phyloP scores from a whole-genome alignment of 2,329 filamentous ascomycete genomes.

The Neofusicoccum umdonicola region DNA sequence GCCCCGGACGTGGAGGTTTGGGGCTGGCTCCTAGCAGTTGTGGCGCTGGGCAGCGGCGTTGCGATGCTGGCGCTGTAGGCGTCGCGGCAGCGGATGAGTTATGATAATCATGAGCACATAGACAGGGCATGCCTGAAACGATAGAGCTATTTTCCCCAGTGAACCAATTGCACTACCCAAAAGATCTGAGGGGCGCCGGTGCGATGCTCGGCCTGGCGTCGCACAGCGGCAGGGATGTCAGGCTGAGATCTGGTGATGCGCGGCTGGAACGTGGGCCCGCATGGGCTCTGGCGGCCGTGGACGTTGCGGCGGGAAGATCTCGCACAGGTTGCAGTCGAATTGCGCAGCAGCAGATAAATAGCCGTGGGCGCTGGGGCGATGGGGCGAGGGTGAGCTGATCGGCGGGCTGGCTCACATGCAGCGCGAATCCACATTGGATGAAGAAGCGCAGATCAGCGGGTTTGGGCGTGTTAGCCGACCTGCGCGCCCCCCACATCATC shows the following conservation, averaged over 20 bases:
- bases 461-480: slow-evolving; percentile 8
- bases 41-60: slow-evolving; percentile 31
- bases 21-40: slow-evolving; percentile 25
- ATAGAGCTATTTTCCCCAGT: background rate
- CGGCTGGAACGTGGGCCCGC: background rate
- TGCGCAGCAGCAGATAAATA: slow-evolving; percentile 3
- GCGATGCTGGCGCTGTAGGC: slow-evolving; percentile 40
- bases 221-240: slow-evolving; percentile 12
- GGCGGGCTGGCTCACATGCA: background rate
- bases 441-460: slow-evolving; percentile 12
- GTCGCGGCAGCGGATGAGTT: slow-evolving; percentile 10
- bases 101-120: slow-evolving; percentile 11
- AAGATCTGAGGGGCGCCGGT: background rate
- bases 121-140: background rate
- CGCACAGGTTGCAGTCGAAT: background rate
- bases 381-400: slow-evolving; percentile 10
- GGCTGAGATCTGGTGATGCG: slow-evolving; percentile 12
- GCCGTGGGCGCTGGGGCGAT: background rate
- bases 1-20: slow-evolving; percentile 32
- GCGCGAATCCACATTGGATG: background rate
- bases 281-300: background rate
- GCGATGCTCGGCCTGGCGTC: slow-evolving; percentile 8
- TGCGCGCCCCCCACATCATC: slow-evolving; percentile 16
- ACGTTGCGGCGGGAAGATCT: background rate
- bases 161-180: background rate